Evolutionary conservation across 441 rosid species (phyloP).

Genomic region (Adansonia gregorii): DNA sequence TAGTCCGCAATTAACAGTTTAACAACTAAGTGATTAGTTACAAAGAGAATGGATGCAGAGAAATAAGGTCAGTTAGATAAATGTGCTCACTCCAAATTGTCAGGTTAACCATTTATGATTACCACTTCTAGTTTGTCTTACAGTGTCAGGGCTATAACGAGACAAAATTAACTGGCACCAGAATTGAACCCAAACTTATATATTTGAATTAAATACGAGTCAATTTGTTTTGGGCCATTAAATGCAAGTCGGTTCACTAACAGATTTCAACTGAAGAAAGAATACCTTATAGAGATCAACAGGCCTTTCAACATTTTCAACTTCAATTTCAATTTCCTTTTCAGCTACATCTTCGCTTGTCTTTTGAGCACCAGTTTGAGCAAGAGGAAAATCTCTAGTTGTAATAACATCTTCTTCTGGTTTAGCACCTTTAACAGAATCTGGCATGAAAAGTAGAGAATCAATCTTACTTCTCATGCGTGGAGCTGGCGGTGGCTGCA

Average conservation of each 20-base stretch:
- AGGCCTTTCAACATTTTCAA: conserved; percentile 88
- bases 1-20: not conserved
- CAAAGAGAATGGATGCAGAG: not conserved
- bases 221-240: no score
- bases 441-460: conserved; percentile 77
- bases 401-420: conserved; percentile 43
- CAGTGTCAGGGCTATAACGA: not conserved
- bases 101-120: not conserved
- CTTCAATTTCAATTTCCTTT: conserved; percentile 54
- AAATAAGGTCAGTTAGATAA: not conserved
- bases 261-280: conserved; percentile 21
- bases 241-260: not conserved
- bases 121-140: not conserved
- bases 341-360: conserved; percentile 43
- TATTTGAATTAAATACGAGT: not conserved
- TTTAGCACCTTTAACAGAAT: conserved; percentile 57
- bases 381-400: conserved; percentile 34
- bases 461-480: conserved; percentile 85
- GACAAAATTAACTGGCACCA: conserved; percentile 12
- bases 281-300: conserved; percentile 98
- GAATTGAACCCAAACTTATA: not conserved
- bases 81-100: conserved; percentile 10
- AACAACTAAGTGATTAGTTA: not conserved
- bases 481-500: conserved; percentile 84
- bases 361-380: conserved; percentile 35